These are phyloP conservation scores for Alnus glutinosa DNA, from an alignment of 306 rosid species.

Conservation along the genomic window DNA sequence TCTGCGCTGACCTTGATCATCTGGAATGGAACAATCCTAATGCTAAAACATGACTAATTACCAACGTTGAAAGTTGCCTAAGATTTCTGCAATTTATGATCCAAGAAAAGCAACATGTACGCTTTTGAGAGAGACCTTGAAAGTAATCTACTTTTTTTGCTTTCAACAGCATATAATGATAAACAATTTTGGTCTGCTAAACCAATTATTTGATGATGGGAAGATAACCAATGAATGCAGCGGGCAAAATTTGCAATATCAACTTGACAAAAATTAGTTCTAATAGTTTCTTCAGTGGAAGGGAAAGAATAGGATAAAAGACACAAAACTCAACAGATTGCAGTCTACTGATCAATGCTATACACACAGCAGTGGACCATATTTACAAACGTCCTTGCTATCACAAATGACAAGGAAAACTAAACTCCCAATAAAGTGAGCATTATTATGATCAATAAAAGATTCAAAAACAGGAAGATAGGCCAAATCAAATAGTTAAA, in stretches of 20 bases:
- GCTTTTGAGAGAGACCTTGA: neutral
- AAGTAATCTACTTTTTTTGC: neutral
- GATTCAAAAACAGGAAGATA: neutral
- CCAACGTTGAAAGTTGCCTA: neutral
- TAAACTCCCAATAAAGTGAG: neutral
- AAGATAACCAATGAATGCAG: neutral
- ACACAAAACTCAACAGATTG: neutral
- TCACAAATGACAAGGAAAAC: neutral
- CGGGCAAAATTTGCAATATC: neutral
- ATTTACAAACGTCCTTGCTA: neutral
- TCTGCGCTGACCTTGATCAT: neutral
- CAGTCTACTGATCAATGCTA: neutral
- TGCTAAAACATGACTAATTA: neutral
- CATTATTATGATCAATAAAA: neutral
- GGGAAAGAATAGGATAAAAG: neutral
- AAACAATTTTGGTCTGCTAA: neutral
- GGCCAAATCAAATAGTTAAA: neutral
- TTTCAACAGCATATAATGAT: neutral
- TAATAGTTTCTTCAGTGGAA: neutral
- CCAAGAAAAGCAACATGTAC: neutral
- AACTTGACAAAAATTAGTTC: neutral
- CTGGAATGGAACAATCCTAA: neutral
- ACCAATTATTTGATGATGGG: neutral
- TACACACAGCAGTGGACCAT: neutral
- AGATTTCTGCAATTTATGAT: neutral